A percentile compares a stretch with the other conserved stretches of the same genome.
Conservation (phyloP, 306 rosid genomes). For the Cucurbita moschata region DNA sequence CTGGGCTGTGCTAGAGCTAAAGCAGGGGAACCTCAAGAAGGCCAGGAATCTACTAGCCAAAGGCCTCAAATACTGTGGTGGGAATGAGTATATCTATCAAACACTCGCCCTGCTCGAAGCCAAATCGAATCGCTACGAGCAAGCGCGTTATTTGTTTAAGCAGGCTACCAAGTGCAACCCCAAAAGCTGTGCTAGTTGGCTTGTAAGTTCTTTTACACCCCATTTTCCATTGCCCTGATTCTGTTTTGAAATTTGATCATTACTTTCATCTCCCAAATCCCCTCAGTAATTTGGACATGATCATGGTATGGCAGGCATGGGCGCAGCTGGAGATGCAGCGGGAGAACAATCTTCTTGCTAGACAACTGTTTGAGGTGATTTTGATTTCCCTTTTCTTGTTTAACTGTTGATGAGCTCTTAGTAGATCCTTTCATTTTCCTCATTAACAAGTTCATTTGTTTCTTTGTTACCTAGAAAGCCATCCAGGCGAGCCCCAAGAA, state of each 20-base stretch:
- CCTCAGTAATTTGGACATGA: not conserved
- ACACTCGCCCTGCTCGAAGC: slow-evolving; percentile 88
- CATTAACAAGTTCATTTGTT: not conserved
- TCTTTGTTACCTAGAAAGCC: slow-evolving; percentile 42
- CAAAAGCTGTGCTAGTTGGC: slow-evolving; percentile 97
- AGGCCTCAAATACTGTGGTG: slow-evolving; percentile 69
- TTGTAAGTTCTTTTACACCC: slow-evolving; percentile 43
- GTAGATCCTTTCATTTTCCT: too few species aligned
- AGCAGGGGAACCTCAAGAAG: slow-evolving; percentile 70
- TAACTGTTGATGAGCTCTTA: not conserved
- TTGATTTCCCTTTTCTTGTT: not conserved
- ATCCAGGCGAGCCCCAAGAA: slow-evolving; percentile 92
- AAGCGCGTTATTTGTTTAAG: slow-evolving; percentile 72
- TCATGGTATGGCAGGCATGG: slow-evolving; percentile 55
- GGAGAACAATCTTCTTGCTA: slow-evolving; percentile 51
- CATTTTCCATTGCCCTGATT: not conserved
- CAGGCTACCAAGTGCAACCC: slow-evolving; percentile 88
- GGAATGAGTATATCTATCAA: slow-evolving; percentile 81
- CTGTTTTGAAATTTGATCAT: not conserved
- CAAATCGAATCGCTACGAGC: slow-evolving; percentile 59
- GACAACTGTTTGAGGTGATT: slow-evolving; percentile 74
- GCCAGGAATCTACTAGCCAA: slow-evolving; percentile 72
- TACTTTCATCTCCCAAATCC: not conserved
- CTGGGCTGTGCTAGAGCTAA: slow-evolving; percentile 88
- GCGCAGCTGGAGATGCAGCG: slow-evolving; percentile 88